Evolutionary conservation across 2,329 filamentous ascomycete genomes (phyloP).

Genomic region (Rugonectria rugulosa): DNA sequence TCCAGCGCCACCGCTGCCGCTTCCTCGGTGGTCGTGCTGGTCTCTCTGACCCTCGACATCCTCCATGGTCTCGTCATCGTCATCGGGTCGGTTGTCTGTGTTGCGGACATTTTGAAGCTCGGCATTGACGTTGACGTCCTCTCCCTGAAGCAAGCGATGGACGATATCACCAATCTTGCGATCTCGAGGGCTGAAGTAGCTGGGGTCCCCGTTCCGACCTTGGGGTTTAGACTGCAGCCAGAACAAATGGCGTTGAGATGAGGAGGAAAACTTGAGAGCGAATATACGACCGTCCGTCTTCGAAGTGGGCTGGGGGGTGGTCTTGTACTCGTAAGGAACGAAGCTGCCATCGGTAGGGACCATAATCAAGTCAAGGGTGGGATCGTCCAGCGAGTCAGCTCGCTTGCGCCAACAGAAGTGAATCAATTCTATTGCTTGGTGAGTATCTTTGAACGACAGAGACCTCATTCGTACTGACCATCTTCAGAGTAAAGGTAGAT

Average conservation of each 20-base stretch:
- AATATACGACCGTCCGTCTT: slow-evolving; percentile 90
- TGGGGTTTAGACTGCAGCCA: slow-evolving; percentile 96
- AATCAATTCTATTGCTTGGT: slow-evolving; percentile 71
- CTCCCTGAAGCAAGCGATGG: slow-evolving; percentile 83
- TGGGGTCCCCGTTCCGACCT: slow-evolving; percentile 69
- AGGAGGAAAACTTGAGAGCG: slow-evolving; percentile 91
- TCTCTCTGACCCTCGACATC: slow-evolving; percentile 74
- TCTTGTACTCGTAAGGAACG: slow-evolving; percentile 74
- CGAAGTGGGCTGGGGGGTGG: slow-evolving; percentile 62
- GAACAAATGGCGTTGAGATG: slow-evolving; percentile 90
- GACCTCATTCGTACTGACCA: slow-evolving; percentile 59
- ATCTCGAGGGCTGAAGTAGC: slow-evolving; percentile 86
- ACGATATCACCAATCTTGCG: slow-evolving; percentile 89
- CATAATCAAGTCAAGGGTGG: slow-evolving; percentile 92
- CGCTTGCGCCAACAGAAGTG: slow-evolving; percentile 98
- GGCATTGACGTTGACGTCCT: slow-evolving; percentile 79
- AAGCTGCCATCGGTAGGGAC: slow-evolving; percentile 90
- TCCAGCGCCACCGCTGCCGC: slow-evolving; percentile 81
- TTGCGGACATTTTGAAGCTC: slow-evolving; percentile 73
- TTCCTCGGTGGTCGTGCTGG: slow-evolving; percentile 62
- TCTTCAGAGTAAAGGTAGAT: slow-evolving; percentile 94
- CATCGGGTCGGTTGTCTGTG: slow-evolving; percentile 57
- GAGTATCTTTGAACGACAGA: neutral
- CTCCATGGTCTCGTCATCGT: slow-evolving; percentile 58
- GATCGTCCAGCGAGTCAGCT: slow-evolving; percentile 70